Base-by-base conservation (phyloP, 371 early-diverging fungal species). In the Funneliformis caledonium region DNA sequence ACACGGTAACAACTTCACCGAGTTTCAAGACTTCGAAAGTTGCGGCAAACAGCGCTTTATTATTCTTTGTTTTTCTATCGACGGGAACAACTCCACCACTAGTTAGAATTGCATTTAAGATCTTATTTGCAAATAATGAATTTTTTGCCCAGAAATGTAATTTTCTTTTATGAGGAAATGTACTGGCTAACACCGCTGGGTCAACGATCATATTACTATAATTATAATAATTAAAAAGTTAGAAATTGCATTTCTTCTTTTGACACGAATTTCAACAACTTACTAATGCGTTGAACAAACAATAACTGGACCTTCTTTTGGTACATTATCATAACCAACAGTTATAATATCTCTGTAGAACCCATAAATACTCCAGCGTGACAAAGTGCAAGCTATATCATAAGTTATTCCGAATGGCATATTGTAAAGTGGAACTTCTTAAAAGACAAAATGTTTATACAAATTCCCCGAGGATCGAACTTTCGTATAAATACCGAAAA, bases 61-160 rank as follows among this genome's bases (percentile, higher is more conserved):
- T 91, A 74, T 89, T 88, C 76, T 88, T 89, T 42, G 88, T 87
- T 19, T 82, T 87, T 72, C 91, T 85, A 72, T 91, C 91, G 6
- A 91, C 91, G 4, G 91, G 89, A 0, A 91, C 86, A 2, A 87
- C 91, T 31, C 91, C 91, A 81, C 85, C 82, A 65, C 86, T 85
- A 11, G 78, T 77, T 43, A 91, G 75, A 59, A 91, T 87, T 2
- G 80, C 4, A 22, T 81, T 82, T 8, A 86, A 86, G 64, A 83
- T 77, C 4, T 87, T 86, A 60, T 88, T 84, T 26, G 82, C 83
- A 61, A 89, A 91, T 84, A 91, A 84, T 59, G 84, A 85, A 65
- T 89, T 85, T 70, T 89, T 89, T 74, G 89, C 91, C 91, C 91
- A 91, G 60, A 89, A 89, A 69, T 91, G 91, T 62, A 88, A 78